These are phyloP conservation scores for Gossypium aridum DNA, from an alignment of 441 rosid genomes.

Conservation along the genomic window DNA sequence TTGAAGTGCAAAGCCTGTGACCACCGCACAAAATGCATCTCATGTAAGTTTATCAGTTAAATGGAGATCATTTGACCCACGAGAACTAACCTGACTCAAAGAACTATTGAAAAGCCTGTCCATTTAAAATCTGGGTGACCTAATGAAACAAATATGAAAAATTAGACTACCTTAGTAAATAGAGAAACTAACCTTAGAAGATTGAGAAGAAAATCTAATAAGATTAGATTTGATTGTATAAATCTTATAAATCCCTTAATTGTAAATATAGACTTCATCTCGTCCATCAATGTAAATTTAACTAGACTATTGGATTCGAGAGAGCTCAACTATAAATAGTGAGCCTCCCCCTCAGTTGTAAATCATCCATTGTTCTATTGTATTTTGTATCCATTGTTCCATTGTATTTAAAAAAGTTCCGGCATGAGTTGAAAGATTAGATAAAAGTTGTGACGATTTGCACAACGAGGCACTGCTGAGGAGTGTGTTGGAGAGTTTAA, in stretches of 20 bases:
- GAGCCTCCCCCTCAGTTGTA: background rate
- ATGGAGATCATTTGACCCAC: background rate
- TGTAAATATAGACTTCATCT: background rate
- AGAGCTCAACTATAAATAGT: background rate
- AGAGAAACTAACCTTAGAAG: background rate
- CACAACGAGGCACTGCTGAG: background rate
- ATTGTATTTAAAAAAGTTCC: background rate
- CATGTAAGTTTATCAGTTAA: background rate
- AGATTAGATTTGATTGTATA: background rate
- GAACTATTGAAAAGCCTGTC: background rate
- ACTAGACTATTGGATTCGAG: background rate
- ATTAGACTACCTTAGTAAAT: background rate
- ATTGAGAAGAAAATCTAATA: background rate
- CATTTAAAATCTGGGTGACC: background rate
- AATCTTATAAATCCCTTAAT: background rate
- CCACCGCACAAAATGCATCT: background rate
- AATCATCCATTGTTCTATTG: background rate
- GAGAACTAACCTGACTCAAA: background rate
- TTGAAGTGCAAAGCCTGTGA: background rate
- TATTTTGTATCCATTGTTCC: background rate
- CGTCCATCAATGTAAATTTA: background rate
- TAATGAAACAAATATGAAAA: no score
- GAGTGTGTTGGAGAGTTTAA: no score
- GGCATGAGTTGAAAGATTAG: background rate
- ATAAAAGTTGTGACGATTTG: background rate